Conservation (phyloP, 495 filamentous ascomycete genomes). For the Penicillium odoratum region DNA sequence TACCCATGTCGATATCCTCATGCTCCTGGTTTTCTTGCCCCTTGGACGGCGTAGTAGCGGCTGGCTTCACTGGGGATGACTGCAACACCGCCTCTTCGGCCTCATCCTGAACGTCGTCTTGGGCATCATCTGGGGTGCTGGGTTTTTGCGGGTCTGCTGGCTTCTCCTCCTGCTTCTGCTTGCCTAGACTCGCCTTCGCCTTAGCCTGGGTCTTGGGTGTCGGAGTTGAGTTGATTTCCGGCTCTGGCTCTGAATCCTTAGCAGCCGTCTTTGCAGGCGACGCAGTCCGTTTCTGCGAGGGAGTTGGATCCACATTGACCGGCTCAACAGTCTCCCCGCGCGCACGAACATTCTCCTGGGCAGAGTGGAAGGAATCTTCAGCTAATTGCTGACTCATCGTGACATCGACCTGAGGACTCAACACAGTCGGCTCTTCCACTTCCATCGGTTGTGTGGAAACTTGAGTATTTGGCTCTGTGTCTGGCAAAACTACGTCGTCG, state of each 20-base stretch:
- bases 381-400: conserved; percentile 52
- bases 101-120: not conserved
- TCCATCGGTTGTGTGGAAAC: conserved; percentile 38
- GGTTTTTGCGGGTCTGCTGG: conserved; percentile 10
- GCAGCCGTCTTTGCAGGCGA: conserved; percentile 11
- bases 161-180: conserved; percentile 17
- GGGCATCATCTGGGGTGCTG: not conserved
- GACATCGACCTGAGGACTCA: conserved; percentile 26
- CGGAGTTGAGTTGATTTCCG: conserved; percentile 23
- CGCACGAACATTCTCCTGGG: conserved; percentile 57
- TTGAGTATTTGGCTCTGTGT: conserved; percentile 36
- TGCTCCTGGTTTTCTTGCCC: conserved; percentile 14
- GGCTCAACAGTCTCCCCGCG: conserved; percentile 43
- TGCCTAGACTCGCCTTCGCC: conserved; percentile 6
- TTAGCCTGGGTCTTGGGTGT: conserved; percentile 17
- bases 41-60: not conserved
- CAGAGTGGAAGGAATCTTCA: conserved; percentile 66
- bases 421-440: conserved; percentile 33
- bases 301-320: conserved; percentile 26
- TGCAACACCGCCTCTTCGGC: conserved; percentile 9
- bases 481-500: conserved; percentile 36
- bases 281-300: conserved; percentile 16
- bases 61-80: conserved; percentile 25
- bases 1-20: conserved; percentile 20
- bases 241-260: conserved; percentile 15